Evolutionary conservation across 495 filamentous ascomycete genomes (phyloP), one percentile per base, ranked within the genome.

Genomic region (Trichodelitschia bisporula): DNA sequence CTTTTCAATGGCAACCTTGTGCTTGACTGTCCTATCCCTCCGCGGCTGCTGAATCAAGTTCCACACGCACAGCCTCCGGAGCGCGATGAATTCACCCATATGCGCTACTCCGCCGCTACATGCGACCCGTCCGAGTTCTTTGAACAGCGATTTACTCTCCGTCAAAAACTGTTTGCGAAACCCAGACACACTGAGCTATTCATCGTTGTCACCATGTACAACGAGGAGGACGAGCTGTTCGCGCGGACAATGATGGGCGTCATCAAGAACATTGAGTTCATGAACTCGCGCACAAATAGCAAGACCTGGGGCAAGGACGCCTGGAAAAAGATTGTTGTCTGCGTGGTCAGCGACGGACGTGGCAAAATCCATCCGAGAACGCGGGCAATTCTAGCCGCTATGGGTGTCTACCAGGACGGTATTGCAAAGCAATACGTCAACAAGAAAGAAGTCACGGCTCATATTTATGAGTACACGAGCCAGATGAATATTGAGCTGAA

Each of bases 241-340:
- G 82, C 89, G 21, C 68, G 89, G 20, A 99, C 89, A 2, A 77
- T 99, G 79, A 77, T 73, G 4, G 89, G 89, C 53, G 84, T 99
- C 1, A 74, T 95, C 57, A 93, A 93, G 56, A 99, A 99, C 46
- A 75, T 99, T 40, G 78, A 92, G 51, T 78, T 82, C 55, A 89
- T 99, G 77, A 90, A 83, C 56, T 77, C 68, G 21, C 62, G 84
- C 20, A 74, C 71, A 4, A 73, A 69, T 40, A 91, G 82, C 48
- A 89, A 84, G 53, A 99, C 83, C 1, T 99, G 89, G 89, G 89
- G 89, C 35, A 82, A 77, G 50, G 86, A 99, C 43, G 79, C 83
- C 3, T 99, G 89, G 89, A 95, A 95, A 57, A 95, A 95, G 58
- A 90, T 99, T 38, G 89, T 99, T 9, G 89, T 99, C 11, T 99